Evolutionary conservation across 2,329 filamentous ascomycete genomes (phyloP).

Genomic region (Colletotrichum agaves): DNA sequence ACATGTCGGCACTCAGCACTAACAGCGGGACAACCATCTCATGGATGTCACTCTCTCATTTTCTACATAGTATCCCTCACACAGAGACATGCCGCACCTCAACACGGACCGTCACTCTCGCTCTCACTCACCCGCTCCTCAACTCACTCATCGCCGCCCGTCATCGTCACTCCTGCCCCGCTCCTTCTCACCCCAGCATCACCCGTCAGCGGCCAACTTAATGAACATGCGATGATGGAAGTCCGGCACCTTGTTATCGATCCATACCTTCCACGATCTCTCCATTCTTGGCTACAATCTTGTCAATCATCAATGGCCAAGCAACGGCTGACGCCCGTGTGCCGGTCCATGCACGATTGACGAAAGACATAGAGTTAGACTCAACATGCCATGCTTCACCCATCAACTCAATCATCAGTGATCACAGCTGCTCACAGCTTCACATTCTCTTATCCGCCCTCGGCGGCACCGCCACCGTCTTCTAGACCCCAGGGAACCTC

Average conservation of each 20-base stretch:
- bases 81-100: neutral
- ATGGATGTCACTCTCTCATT: constrained; percentile 9
- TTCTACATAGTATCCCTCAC: neutral
- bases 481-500: constrained; percentile 20
- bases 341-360: constrained; percentile 7
- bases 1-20: constrained; percentile 5
- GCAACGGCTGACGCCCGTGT: constrained; percentile 12
- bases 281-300: constrained; percentile 16
- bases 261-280: neutral
- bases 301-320: neutral
- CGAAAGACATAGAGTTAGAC: constrained; percentile 16
- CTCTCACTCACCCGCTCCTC: neutral
- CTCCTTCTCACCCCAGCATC: constrained; percentile 17
- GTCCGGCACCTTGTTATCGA: constrained; percentile 9
- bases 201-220: constrained; percentile 29
- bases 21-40: constrained; percentile 26
- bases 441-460: neutral
- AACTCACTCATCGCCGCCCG: constrained; percentile 19
- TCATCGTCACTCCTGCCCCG: constrained; percentile 28
- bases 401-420: constrained; percentile 19
- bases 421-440: neutral
- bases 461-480: constrained; percentile 22
- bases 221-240: constrained; percentile 33
- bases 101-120: constrained; percentile 2
- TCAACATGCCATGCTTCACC: constrained; percentile 21